These are phyloP conservation scores for Pachyrhizus erosus DNA, from an alignment of 306 rosid genomes.

Conservation along the genomic window DNA sequence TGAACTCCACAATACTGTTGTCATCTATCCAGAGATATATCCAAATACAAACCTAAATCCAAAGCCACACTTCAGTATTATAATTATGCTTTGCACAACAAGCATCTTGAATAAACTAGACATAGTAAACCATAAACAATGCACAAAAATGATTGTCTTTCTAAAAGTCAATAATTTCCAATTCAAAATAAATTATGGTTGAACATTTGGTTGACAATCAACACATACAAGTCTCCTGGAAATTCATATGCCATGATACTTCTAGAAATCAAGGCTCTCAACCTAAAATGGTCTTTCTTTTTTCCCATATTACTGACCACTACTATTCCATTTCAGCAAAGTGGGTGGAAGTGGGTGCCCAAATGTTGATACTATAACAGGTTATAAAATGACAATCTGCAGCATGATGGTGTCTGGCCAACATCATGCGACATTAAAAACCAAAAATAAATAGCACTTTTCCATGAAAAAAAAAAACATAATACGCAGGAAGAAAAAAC, in stretches of 20 bases:
- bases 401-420: background rate
- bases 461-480: background rate
- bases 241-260: background rate
- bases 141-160: background rate
- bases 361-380: slow-evolving; percentile 23
- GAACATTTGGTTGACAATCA: slow-evolving; percentile 8
- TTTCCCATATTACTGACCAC: background rate
- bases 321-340: background rate
- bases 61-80: slow-evolving; percentile 35
- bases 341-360: background rate
- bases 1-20: slow-evolving; percentile 60
- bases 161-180: background rate
- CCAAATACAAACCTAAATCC: slow-evolving; percentile 85
- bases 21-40: slow-evolving; percentile 79
- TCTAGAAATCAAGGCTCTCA: background rate
- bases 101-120: slow-evolving; percentile 23
- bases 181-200: background rate
- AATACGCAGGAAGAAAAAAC: slow-evolving; percentile 8
- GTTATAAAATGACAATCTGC: slow-evolving; percentile 6
- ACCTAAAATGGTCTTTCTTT: background rate
- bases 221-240: background rate
- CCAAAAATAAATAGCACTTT: background rate
- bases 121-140: background rate
- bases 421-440: background rate
- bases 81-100: slow-evolving; percentile 25